Conservation (phyloP, 2,329 filamentous ascomycete genomes). For the Xenoacremonium recifei region DNA sequence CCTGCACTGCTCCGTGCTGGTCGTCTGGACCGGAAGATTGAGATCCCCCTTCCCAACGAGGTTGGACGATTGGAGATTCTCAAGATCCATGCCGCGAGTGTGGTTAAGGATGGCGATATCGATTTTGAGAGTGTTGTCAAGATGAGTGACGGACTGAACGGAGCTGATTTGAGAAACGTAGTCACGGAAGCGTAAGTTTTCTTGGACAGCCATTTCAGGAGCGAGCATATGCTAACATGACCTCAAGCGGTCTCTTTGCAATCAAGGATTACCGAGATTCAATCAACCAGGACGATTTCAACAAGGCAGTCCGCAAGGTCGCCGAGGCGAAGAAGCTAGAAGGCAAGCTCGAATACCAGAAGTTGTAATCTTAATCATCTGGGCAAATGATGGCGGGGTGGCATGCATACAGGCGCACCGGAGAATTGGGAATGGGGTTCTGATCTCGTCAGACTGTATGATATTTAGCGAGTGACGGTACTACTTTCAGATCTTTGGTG, state of each 20-base stretch:
- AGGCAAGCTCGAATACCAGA: conserved; percentile 97
- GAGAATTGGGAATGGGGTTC: conserved; percentile 17
- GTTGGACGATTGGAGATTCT: conserved; percentile 94
- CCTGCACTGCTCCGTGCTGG: conserved; percentile 89
- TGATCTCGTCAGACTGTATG: conserved; percentile 27
- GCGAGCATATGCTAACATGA: conserved; percentile 25
- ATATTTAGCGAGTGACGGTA: conserved; percentile 23
- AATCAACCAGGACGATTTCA: conserved; percentile 98
- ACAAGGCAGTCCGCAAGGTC: conserved; percentile 97
- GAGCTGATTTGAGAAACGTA: conserved; percentile 94
- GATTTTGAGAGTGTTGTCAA: conserved; percentile 99
- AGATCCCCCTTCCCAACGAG: conserved; percentile 96
- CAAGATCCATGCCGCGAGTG: conserved; percentile 90
- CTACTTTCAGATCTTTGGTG: no score
- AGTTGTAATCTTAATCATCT: conserved; percentile 60
- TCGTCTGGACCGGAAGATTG: conserved; percentile 94
- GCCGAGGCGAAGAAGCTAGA: conserved; percentile 97
- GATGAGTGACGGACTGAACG: conserved; percentile 98
- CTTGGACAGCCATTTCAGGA: background rate
- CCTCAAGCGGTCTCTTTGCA: conserved; percentile 79
- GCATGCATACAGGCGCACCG: conserved; percentile 10
- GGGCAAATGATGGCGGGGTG: background rate
- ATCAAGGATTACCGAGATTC: conserved; percentile 98
- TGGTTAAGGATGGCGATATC: conserved; percentile 89
- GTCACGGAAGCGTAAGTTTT: conserved; percentile 96